Evolutionary conservation across 164 flowering plant species (phyloP), one percentile per base, ranked within the genome.

Genomic region (Kalanchoe fedtschenkoi): DNA sequence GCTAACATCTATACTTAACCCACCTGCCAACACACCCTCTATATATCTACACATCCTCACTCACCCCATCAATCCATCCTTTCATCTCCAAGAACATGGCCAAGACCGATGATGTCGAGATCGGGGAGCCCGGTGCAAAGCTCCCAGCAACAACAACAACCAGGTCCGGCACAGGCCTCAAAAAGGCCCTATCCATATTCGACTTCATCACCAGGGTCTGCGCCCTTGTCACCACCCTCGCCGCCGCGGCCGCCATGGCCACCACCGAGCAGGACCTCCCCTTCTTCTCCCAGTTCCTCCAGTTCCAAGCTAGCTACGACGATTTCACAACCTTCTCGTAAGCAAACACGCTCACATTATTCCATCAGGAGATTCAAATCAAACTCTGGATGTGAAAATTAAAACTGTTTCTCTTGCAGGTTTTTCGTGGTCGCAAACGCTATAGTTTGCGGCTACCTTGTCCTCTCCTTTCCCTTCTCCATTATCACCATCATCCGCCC

Each of bases 271-370:
- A 91, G 47, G 85, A 86, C 11, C 91, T 91, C 58, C 97, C 97
- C 3, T 88, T 91, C 73, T 82, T 86, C 83, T 86, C 91, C 62
- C 89, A 88, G 70, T 85, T 80, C 78, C 79, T 88, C 69, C 95
- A 86, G 78, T 91, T 91, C 64, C 66, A 78, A 62, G 97, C 97
- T 44, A 73, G 76, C 37, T 91, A 80, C 30, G 83, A 83, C 15
- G 89, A 88, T 69, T 69, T 91, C 26, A 85, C 96, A 1, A 72
- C 89, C 38, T 83, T 91, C 58, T 62, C 70, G 97, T 90, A 69
- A 21, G 93, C 74, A 9, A 19, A n/a, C n/a, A n/a, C 55, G 24
- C 28, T 51, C 26, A 24, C 22, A 9, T 22, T 46, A 22, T n/a
- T n/a, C n/a, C n/a, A n/a, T n/a, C n/a, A n/a, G n/a, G n/a, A n/a